These are phyloP conservation scores for Nakazawaea sp. DNA, from an alignment of 805 yeast species.

Conservation along the genomic window DNA sequence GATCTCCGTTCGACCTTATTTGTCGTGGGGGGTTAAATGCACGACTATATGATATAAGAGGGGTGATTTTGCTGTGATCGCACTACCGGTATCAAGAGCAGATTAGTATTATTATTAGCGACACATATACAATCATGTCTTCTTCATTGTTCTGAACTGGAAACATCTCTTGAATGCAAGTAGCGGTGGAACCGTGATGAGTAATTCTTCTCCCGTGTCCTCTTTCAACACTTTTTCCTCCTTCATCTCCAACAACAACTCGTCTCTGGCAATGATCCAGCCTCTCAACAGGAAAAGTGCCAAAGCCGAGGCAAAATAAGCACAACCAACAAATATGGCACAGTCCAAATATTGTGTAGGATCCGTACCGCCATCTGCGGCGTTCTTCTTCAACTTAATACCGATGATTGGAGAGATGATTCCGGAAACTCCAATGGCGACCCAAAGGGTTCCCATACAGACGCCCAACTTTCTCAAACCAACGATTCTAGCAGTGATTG, in stretches of 20 bases:
- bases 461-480: constrained; percentile 49
- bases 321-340: constrained; percentile 52
- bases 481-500: constrained; percentile 43
- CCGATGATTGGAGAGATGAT: constrained; percentile 60
- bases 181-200: constrained; percentile 8
- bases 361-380: constrained; percentile 21
- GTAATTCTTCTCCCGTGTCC: constrained; percentile 20
- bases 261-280: constrained; percentile 46
- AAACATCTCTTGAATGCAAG: constrained; percentile 3
- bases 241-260: constrained; percentile 9
- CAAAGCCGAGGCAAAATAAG: constrained; percentile 40
- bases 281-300: constrained; percentile 42
- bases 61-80: too few relatives aligned
- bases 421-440: constrained; percentile 40
- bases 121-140: background rate
- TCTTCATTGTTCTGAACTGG: background rate
- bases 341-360: constrained; percentile 46
- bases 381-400: constrained; percentile 33
- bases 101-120: too few relatives aligned
- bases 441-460: constrained; percentile 43
- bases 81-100: too few relatives aligned
- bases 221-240: constrained; percentile 18
- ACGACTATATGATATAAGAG: too few relatives aligned
- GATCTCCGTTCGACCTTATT: too few relatives aligned
- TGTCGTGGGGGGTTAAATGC: too few relatives aligned